A percentile compares a stretch with the other conserved stretches of the same genome.
These are phyloP conservation scores for Casuarina equisetifolia DNA, from an alignment of 306 rosid species.

Conservation along the genomic window DNA sequence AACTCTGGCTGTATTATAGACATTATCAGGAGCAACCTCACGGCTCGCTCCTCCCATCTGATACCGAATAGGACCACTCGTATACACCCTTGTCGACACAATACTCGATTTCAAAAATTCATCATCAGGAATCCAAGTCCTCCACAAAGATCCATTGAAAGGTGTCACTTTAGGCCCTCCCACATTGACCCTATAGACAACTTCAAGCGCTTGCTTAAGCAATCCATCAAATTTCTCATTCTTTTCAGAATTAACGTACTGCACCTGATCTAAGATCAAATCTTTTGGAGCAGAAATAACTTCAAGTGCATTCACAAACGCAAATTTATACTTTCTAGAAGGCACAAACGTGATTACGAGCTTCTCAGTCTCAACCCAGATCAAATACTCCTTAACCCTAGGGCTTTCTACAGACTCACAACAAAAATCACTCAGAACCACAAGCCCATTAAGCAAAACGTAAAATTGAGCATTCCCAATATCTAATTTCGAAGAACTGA, in stretches of 20 bases:
- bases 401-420: slow-evolving; percentile 31
- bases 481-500: slow-evolving; percentile 45
- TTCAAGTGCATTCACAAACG: slow-evolving; percentile 86
- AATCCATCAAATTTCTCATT: slow-evolving; percentile 43
- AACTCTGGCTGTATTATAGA: slow-evolving; percentile 75
- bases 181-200: slow-evolving; percentile 71
- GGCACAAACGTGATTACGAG: slow-evolving; percentile 67
- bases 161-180: slow-evolving; percentile 95
- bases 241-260: slow-evolving; percentile 32
- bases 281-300: slow-evolving; percentile 91
- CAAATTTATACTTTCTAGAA: slow-evolving; percentile 43
- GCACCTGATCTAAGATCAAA: slow-evolving; percentile 64
- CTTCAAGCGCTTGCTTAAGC: slow-evolving; percentile 61
- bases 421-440: slow-evolving; percentile 49
- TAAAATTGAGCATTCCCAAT: slow-evolving; percentile 55
- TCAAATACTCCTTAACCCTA: slow-evolving; percentile 53
- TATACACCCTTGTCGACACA: slow-evolving; percentile 52
- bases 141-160: slow-evolving; percentile 83
- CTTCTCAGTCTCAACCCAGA: slow-evolving; percentile 49
- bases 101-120: slow-evolving; percentile 44
- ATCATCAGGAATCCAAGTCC: slow-evolving; percentile 88
- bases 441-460: slow-evolving; percentile 57
- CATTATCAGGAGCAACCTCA: slow-evolving; percentile 90
- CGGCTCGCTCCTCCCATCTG: slow-evolving; percentile 76
- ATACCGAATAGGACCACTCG: slow-evolving; percentile 71